phyloP scores from a whole-genome alignment of 192 early-diverging fungal genomes.

The Rhizophagus sp. region DNA sequence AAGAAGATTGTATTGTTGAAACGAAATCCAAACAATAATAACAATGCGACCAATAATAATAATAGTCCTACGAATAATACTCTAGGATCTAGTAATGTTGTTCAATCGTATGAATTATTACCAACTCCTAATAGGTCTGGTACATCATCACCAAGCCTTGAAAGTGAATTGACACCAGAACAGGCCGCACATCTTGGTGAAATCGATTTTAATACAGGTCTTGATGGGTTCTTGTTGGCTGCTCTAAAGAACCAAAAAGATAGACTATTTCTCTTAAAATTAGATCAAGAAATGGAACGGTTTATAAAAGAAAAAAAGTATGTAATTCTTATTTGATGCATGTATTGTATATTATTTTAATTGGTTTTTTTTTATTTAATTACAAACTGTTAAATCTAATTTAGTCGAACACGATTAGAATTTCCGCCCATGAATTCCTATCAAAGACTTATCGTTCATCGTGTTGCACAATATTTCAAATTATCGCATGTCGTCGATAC shows the following conservation, averaged over 20 bases:
- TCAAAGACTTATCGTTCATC: constrained; percentile 72
- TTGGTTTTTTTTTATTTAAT: constrained; percentile 11
- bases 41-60: constrained; percentile 1
- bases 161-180: constrained; percentile 13
- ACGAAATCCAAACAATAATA: constrained; percentile 23
- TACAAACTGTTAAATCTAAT: background rate
- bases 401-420: constrained; percentile 57
- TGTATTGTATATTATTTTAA: background rate
- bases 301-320: constrained; percentile 64
- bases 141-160: constrained; percentile 20
- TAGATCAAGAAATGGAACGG: constrained; percentile 62
- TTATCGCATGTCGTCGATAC: constrained; percentile 62
- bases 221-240: constrained; percentile 64
- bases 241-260: constrained; percentile 64
- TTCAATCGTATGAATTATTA: background rate
- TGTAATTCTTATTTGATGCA: constrained; percentile 2
- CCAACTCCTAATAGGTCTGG: constrained; percentile 12
- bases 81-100: background rate
- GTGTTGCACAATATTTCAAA: constrained; percentile 68
- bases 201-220: constrained; percentile 33
- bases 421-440: constrained; percentile 74
- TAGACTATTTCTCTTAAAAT: constrained; percentile 66
- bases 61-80: background rate
- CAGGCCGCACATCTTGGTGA: constrained; percentile 27
- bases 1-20: constrained; percentile 23